These are phyloP conservation scores for Fusarium sp. DNA, from an alignment of 2,329 filamentous ascomycete genomes.

Conservation along the genomic window DNA sequence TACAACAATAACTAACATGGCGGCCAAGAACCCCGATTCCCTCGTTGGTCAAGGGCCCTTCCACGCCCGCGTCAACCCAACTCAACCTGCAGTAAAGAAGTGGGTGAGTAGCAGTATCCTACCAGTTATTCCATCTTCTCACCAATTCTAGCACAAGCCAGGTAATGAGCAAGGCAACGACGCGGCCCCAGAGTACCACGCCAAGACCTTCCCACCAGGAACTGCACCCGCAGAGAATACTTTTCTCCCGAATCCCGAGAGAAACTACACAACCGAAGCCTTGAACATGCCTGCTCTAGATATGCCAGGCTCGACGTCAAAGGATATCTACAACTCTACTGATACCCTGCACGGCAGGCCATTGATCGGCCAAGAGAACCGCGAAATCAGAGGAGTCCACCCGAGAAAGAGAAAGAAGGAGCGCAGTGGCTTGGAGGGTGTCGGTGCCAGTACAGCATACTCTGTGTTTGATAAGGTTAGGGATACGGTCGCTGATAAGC, in stretches of 20 bases:
- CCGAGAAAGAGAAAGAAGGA: conserved; percentile 10
- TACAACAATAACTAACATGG: neutral
- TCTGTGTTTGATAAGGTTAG: neutral
- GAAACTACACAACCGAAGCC: neutral
- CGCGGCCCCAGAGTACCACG: neutral
- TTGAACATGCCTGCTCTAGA: neutral
- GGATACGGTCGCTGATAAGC: neutral
- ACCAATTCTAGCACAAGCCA: neutral
- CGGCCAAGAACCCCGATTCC: neutral
- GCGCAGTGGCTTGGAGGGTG: neutral
- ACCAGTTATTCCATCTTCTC: fast-evolving
- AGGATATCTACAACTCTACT: neutral
- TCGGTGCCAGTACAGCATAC: neutral
- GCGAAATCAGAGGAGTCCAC: neutral
- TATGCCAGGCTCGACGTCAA: neutral
- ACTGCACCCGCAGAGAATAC: neutral
- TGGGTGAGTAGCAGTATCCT: neutral
- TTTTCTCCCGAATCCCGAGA: neutral
- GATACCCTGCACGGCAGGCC: neutral
- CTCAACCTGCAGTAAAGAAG: neutral
- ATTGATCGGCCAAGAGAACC: neutral
- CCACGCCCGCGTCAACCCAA: neutral
- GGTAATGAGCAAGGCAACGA: neutral
- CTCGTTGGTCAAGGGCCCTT: neutral
- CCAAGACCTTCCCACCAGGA: neutral